A percentile compares a stretch with the other conserved stretches of the same genome.
phyloP scores from a whole-genome alignment of 2,329 filamentous ascomycete species.

The Trichoderma afroharzianum region DNA sequence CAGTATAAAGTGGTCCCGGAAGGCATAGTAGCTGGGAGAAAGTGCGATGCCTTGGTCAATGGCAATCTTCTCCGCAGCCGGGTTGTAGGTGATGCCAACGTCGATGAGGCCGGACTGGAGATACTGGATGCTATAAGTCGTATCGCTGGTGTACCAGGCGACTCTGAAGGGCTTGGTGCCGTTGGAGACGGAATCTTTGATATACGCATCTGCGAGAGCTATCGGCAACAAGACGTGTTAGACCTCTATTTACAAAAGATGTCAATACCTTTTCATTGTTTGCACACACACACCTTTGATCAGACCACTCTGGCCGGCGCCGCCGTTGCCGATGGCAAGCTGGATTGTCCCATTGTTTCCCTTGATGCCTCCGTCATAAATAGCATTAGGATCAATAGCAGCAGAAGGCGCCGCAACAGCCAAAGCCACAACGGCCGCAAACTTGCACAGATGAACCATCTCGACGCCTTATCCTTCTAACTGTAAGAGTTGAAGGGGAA shows the following conservation, averaged over 20 bases:
- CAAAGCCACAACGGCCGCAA: slow-evolving; percentile 1
- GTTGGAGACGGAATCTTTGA: slow-evolving; percentile 21
- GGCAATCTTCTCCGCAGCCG: slow-evolving; percentile 41
- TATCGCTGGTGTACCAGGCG: slow-evolving; percentile 45
- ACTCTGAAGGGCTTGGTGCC: slow-evolving; percentile 35
- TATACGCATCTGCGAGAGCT: slow-evolving; percentile 29
- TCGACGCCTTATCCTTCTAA: background rate
- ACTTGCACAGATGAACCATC: slow-evolving; percentile 10
- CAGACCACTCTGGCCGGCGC: slow-evolving; percentile 36
- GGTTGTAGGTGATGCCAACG: slow-evolving; percentile 44
- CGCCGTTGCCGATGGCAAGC: slow-evolving; percentile 35
- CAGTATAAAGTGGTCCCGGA: slow-evolving; percentile 46
- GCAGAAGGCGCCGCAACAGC: background rate
- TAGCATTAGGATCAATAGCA: slow-evolving; percentile 19
- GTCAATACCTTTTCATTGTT: background rate
- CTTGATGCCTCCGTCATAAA: slow-evolving; percentile 25
- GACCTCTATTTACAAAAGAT: background rate
- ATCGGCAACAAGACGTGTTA: background rate
- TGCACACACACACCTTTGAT: slow-evolving; percentile 28
- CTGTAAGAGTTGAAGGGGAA: background rate
- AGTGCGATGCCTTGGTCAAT: slow-evolving; percentile 37
- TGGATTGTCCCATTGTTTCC: slow-evolving; percentile 19
- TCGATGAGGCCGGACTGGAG: slow-evolving; percentile 38
- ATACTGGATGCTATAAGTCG: slow-evolving; percentile 42
- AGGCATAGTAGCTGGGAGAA: slow-evolving; percentile 35